Conservation (phyloP, 1,139 yeast species). For the Blastobotrys malaysiensis region DNA sequence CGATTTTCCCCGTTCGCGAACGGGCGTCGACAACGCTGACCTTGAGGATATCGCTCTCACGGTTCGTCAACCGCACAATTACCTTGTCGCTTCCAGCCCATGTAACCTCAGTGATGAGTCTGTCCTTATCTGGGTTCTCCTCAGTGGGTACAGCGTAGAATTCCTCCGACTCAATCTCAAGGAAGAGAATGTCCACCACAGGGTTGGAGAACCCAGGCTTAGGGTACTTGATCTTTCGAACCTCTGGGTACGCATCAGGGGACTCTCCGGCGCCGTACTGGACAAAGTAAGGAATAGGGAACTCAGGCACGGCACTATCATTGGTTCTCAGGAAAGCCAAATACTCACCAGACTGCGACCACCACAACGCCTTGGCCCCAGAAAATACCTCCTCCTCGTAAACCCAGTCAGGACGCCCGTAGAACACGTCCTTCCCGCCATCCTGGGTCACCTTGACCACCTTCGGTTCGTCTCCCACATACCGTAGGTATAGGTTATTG, state of each 20-base stretch:
- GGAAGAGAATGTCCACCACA: conserved; percentile 44
- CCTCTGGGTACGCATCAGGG: conserved; percentile 51
- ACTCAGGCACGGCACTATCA: conserved; percentile 64
- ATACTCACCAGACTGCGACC: conserved; percentile 69
- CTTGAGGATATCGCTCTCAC: conserved; percentile 58
- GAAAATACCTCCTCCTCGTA: conserved; percentile 88
- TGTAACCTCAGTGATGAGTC: conserved; percentile 59
- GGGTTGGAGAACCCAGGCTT: conserved; percentile 85
- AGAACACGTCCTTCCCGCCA: conserved; percentile 62
- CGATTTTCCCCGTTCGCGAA: conserved; percentile 35
- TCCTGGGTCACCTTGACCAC: conserved; percentile 52
- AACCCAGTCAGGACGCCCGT: conserved; percentile 95
- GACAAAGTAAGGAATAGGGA: conserved; percentile 59
- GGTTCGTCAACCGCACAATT: conserved; percentile 61
- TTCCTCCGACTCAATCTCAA: conserved; percentile 36
- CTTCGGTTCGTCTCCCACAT: conserved; percentile 28
- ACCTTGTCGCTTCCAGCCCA: conserved; percentile 61
- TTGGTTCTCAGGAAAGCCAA: conserved; percentile 63
- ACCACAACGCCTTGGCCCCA: conserved; percentile 69
- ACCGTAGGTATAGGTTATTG: conserved; percentile 55
- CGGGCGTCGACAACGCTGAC: conserved; percentile 50
- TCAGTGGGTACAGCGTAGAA: conserved; percentile 28
- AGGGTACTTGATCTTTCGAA: conserved; percentile 66
- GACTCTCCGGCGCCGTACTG: conserved; percentile 30
- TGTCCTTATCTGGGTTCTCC: conserved; percentile 34